Evolutionary conservation across 768 basidiomycete species (phyloP).

Genomic region (Dendrothele bispora): DNA sequence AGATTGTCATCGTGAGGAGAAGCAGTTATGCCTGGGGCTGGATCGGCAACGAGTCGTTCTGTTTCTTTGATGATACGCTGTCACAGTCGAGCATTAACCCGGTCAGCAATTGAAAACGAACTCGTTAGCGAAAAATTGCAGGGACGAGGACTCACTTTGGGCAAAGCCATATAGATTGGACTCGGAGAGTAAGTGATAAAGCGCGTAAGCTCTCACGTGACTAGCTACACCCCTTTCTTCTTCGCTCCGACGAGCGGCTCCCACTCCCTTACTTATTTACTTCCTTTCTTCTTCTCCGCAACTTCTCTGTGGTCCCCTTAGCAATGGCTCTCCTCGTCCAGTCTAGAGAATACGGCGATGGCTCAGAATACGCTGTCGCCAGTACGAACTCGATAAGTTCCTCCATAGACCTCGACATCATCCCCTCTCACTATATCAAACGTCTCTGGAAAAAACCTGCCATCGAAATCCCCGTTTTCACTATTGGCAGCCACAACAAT

Average conservation of each 20-base stretch:
- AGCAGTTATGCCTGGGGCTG: slow-evolving; percentile 96
- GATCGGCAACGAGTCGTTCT: slow-evolving; percentile 92
- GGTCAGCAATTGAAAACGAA: background rate
- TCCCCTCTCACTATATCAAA: slow-evolving; percentile 15
- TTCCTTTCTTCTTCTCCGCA: no score
- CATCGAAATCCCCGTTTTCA: background rate
- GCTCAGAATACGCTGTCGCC: slow-evolving; percentile 7
- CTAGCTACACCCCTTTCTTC: no score
- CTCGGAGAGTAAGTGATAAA: no score
- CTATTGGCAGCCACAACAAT: background rate
- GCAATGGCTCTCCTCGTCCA: slow-evolving; percentile 11
- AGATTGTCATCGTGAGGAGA: slow-evolving; percentile 95
- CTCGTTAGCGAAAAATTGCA: no score
- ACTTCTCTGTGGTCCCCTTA: no score
- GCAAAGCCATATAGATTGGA: background rate
- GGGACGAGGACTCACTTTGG: slow-evolving; percentile 7
- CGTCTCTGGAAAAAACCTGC: slow-evolving; percentile 11
- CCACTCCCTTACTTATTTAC: no score
- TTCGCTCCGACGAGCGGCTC: no score
- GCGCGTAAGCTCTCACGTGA: no score
- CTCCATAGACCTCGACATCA: background rate
- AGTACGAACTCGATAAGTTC: no score
- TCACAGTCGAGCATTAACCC: slow-evolving; percentile 2
- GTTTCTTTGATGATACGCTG: slow-evolving; percentile 82
- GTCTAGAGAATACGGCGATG: slow-evolving; percentile 12